A percentile compares a stretch with the other conserved stretches of the same genome.
phyloP scores from a whole-genome alignment of 495 filamentous ascomycete genomes.

The Saxophila tyrrhenica region DNA sequence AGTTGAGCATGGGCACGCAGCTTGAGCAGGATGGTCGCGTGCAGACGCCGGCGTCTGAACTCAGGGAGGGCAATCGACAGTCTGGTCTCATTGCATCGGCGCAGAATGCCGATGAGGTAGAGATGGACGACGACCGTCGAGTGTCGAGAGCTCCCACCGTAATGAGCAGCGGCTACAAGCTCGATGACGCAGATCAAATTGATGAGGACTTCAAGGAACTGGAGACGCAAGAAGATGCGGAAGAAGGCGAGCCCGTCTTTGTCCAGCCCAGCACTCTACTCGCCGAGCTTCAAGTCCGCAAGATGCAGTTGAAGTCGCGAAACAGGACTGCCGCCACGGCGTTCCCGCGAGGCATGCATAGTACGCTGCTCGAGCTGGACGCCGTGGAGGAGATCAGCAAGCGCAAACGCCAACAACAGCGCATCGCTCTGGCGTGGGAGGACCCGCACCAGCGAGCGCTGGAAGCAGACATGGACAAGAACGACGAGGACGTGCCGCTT shows the following conservation, averaged over 20 bases:
- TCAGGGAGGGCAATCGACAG: neutral
- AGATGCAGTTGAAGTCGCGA: slow-evolving; percentile 67
- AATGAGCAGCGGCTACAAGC: slow-evolving; percentile 24
- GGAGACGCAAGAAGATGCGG: slow-evolving; percentile 20
- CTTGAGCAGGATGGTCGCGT: slow-evolving; percentile 7
- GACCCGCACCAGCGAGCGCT: slow-evolving; percentile 39
- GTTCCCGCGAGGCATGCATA: slow-evolving; percentile 66
- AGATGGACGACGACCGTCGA: neutral
- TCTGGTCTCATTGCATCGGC: slow-evolving; percentile 4
- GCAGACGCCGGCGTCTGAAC: neutral
- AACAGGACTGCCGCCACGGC: slow-evolving; percentile 54
- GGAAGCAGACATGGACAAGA: slow-evolving; percentile 40
- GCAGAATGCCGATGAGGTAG: neutral
- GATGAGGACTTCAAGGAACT: slow-evolving; percentile 33
- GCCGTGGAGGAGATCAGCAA: slow-evolving; percentile 81
- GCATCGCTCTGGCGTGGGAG: slow-evolving; percentile 85
- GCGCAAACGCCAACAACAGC: slow-evolving; percentile 58
- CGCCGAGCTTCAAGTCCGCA: slow-evolving; percentile 82
- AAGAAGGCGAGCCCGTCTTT: slow-evolving; percentile 35
- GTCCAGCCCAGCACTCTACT: slow-evolving; percentile 80
- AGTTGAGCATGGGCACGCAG: slow-evolving; percentile 18
- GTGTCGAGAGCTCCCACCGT: slow-evolving; percentile 2
- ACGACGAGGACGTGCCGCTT: slow-evolving; percentile 75
- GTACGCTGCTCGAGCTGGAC: slow-evolving; percentile 84
- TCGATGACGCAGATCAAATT: slow-evolving; percentile 32